Evolutionary conservation across 192 early-diverging fungal species (phyloP), one percentile per base, ranked within the genome.

Genomic region (Entrophospora sp.): DNA sequence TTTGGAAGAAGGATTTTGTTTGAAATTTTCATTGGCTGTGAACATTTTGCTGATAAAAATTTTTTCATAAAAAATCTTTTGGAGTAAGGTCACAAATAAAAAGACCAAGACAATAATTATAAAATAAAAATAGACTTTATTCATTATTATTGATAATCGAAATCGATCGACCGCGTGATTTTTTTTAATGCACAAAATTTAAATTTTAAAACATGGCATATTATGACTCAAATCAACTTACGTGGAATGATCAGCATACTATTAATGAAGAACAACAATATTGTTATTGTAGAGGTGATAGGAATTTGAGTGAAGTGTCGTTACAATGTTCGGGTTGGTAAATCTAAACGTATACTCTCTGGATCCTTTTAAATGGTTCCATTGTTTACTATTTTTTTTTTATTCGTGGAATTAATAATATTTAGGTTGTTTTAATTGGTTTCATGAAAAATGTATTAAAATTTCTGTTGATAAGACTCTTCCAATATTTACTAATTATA

Each of bases 261-360:
- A 69, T 81, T 37, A 87, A 89, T 67, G 68, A 64, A 31, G 71
- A 86, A 53, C 78, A 82, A 22, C 67, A 70, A 13, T 89, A 89
- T 52, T 89, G 87, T 65, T 89, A 89, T 53, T 89, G 87, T 60
- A 81, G 86, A 14, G 66, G 73, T 49, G 84, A 85, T 57, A 71
- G 84, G 25, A 78, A 77, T 28, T 71, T 87, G 28, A 65, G 73
- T 20, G 79, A 87, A 37, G 61, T 84, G 3, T 60, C 71, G 9
- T 60, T 87, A 1, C 84, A 85, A 66, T 87, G 85, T 63, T 68
- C 68, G 73, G 64, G 81, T 83, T 46, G 31, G 28, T 32, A 34
- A 36, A 31, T 56, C 63, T 31, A 34, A 44, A 14, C 25, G 13
- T 35, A 46, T 6, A 16, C 5, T 56, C 43, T 13, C 2, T 30